These are phyloP conservation scores for Cytospora leucostoma DNA, from an alignment of 2,329 filamentous ascomycete genomes.

Conservation along the genomic window DNA sequence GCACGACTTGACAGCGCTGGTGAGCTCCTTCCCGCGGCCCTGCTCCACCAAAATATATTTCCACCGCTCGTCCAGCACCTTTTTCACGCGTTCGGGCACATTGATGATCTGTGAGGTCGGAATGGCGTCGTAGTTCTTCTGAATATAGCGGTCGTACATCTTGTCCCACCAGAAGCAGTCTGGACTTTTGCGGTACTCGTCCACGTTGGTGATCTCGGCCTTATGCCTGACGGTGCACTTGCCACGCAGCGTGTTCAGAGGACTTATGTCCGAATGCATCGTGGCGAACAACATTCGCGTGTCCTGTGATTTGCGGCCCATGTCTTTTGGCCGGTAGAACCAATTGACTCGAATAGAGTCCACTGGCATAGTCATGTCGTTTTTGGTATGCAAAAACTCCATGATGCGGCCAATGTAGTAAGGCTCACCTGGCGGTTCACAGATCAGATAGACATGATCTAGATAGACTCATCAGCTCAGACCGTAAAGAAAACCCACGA, in stretches of 20 bases:
- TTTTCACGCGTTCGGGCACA: conserved; percentile 92
- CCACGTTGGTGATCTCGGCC: conserved; percentile 79
- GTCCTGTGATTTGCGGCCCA: conserved; percentile 88
- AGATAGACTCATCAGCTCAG: conserved; percentile 11
- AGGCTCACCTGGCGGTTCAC: conserved; percentile 94
- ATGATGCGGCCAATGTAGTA: conserved; percentile 98
- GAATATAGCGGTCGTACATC: conserved; percentile 96
- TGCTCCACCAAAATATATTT: conserved; percentile 94
- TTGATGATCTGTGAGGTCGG: conserved; percentile 92
- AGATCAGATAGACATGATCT: conserved; percentile 91
- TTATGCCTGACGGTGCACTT: conserved; percentile 91
- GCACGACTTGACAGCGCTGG: conserved; percentile 92
- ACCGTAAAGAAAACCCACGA: conserved; percentile 11
- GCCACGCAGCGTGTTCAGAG: conserved; percentile 86
- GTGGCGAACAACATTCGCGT: conserved; percentile 90
- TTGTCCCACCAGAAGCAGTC: conserved; percentile 98
- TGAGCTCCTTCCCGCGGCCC: conserved; percentile 90
- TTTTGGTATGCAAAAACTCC: conserved; percentile 88
- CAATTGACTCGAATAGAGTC: conserved; percentile 95
- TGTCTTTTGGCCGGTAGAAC: conserved; percentile 97
- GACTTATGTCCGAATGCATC: conserved; percentile 97
- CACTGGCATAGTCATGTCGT: conserved; percentile 71
- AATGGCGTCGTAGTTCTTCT: conserved; percentile 96
- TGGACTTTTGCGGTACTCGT: conserved; percentile 79
- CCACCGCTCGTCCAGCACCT: conserved; percentile 93